Percentiles rank a stretch among this genome's conserved stretches.
phyloP scores from a whole-genome alignment of 148 eudicot genomes.

The Drosera capensis region DNA sequence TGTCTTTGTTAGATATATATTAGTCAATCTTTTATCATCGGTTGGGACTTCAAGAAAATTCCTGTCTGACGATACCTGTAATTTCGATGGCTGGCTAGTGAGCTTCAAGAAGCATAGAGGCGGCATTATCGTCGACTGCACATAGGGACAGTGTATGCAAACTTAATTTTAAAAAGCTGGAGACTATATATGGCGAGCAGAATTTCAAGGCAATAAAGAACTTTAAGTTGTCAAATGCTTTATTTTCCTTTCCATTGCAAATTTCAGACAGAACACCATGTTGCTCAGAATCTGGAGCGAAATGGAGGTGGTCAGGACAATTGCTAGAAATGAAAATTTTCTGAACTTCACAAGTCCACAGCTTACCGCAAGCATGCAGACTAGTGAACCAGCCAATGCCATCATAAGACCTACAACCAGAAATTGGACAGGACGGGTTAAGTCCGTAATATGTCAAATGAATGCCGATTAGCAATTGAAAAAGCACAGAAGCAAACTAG shows the following conservation, averaged over 20 bases:
- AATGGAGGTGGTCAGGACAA: no score
- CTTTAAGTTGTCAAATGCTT: no score
- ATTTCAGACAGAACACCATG: no score
- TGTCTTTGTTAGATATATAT: not conserved
- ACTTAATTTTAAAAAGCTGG: no score
- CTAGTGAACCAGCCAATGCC: constrained; percentile 63
- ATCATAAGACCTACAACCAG: constrained; percentile 44
- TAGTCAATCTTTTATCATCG: not conserved
- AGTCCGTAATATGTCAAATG: not conserved
- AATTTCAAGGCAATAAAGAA: not conserved
- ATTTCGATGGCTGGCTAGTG: constrained; percentile 24
- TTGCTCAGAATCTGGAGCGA: no score
- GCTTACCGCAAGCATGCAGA: constrained; percentile 55
- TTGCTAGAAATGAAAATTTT: not conserved
- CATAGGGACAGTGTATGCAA: not conserved
- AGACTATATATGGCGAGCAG: not conserved
- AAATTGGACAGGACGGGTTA: no score
- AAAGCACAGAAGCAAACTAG: not conserved
- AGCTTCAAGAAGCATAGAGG: constrained; percentile 42
- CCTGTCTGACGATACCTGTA: constrained; percentile 21
- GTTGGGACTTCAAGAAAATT: not conserved
- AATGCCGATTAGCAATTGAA: not conserved
- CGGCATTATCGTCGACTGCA: constrained; percentile 64
- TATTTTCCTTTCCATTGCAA: no score
- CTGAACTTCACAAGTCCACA: not conserved